Evolutionary conservation across 73 alveolate species (phyloP), one percentile per base, ranked within the genome.

Genomic region (Paramecium sexaurelia): DNA sequence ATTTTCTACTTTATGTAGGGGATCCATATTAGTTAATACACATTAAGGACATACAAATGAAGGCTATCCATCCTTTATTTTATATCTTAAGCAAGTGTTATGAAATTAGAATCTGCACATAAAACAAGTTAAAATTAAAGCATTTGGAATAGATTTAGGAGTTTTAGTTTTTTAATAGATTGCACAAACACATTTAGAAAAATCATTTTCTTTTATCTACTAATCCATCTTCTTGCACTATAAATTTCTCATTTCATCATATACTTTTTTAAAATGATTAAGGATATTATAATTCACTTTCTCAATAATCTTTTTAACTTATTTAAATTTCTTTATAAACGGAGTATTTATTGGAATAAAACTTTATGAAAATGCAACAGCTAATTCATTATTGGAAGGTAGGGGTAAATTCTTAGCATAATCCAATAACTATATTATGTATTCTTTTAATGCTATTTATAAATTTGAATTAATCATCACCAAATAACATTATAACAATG

Each of bases 31-130:
- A 9, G 5, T 32, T 11, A 66, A 15, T 29, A 66, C n/a, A 22
- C 83, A 66, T 29, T 66, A 66, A 11, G 83, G 83, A 66, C 83
- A 66, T 5, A 66, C 83, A 66, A 66, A 66, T 0, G 83, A 32
- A 22, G 47, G 83, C 13, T 66, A 15, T 11, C 43, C 43, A 66
- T 66, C 83, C 24, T 66, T 51, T n/a, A 51, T 51, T 17, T 51
- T 51, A 51, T 51, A 51, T 51, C 67, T 51, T 51, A 51, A 51
- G 22, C 67, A 51, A 20, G 33, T 51, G 67, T 51, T 51, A n/a
- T 51, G 67, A 51, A 51, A 51, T 51, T 51, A 7, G 17, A 51
- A 51, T 51, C 67, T 19, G 22, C 67, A 51, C 67, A 51, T 51
- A 7, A 51, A 51, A 7, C 67, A 51, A 51, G 17, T 20, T 51